Percentiles rank a stretch among this genome's conserved stretches.
phyloP scores from a whole-genome alignment of 257 asterid species.

The Ajuga chamaepitys region DNA sequence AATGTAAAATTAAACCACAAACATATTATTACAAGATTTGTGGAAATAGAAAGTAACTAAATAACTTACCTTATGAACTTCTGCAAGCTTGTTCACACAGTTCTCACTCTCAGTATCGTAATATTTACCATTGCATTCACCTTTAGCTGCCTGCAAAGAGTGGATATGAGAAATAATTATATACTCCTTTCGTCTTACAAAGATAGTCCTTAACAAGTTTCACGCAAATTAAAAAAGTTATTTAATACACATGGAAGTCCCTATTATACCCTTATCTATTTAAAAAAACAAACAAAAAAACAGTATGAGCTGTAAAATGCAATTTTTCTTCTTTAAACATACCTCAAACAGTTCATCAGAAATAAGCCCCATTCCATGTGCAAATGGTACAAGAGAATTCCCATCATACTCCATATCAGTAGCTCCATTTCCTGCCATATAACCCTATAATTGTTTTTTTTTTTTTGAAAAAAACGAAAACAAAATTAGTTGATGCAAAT shows the following conservation, averaged over 20 bases:
- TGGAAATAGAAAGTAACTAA: not conserved
- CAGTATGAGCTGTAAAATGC: too few species aligned
- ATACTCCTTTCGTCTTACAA: too few species aligned
- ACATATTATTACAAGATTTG: not conserved
- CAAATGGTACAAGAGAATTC: conserved; percentile 85
- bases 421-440: conserved; percentile 96
- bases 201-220: too few species aligned
- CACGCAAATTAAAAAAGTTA: too few species aligned
- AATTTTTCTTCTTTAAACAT: not conserved
- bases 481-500: not conserved
- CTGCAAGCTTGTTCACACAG: conserved; percentile 38
- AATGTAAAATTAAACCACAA: not conserved
- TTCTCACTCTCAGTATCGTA: conserved; percentile 30
- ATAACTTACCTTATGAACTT: conserved; percentile 46
- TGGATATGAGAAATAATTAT: conserved; percentile 11
- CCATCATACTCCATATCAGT: conserved; percentile 45
- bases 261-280: too few species aligned
- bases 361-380: conserved; percentile 89
- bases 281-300: too few species aligned
- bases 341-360: conserved; percentile 70
- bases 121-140: conserved; percentile 52
- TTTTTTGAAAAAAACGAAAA: not conserved
- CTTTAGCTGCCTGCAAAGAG: conserved; percentile 40
- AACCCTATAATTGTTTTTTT: conserved; percentile 56
- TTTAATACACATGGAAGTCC: too few species aligned